These are phyloP conservation scores for Cyberlindnera veronae DNA, from an alignment of 805 yeast genomes.

Conservation along the genomic window DNA sequence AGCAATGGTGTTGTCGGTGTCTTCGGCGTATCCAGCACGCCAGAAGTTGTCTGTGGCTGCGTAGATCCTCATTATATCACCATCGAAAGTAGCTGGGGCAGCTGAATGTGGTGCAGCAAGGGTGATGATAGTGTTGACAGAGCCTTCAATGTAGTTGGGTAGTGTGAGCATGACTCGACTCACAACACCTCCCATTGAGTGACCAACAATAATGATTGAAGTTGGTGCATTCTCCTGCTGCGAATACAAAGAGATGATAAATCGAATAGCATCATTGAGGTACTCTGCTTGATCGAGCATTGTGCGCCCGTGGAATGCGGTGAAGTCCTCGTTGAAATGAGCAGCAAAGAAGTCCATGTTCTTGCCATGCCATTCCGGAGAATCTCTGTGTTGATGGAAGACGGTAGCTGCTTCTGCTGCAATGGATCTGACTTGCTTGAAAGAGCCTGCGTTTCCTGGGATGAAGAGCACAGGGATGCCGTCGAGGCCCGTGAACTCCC, in stretches of 20 bases:
- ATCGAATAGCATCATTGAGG: slow-evolving; percentile 79
- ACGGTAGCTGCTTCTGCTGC: slow-evolving; percentile 74
- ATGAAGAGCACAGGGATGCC: slow-evolving; percentile 91
- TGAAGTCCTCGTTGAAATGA: slow-evolving; percentile 92
- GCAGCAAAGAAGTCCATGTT: slow-evolving; percentile 85
- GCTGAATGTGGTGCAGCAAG: slow-evolving; percentile 90
- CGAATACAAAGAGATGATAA: slow-evolving; percentile 66
- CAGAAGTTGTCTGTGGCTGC: slow-evolving; percentile 75
- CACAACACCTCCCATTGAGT: slow-evolving; percentile 98
- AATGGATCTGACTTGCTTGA: slow-evolving; percentile 83
- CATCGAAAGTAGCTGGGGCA: slow-evolving; percentile 91
- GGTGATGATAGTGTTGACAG: slow-evolving; percentile 82
- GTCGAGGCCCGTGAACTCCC: slow-evolving; percentile 30
- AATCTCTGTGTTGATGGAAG: slow-evolving; percentile 34
- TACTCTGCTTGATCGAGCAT: slow-evolving; percentile 92
- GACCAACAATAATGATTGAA: slow-evolving; percentile 80
- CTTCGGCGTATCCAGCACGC: slow-evolving; percentile 58
- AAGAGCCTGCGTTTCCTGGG: slow-evolving; percentile 98
- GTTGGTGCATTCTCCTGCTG: slow-evolving; percentile 40
- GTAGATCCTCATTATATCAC: slow-evolving; percentile 75
- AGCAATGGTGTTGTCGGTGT: slow-evolving; percentile 43
- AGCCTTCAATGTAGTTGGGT: slow-evolving; percentile 65
- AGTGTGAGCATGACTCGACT: slow-evolving; percentile 80
- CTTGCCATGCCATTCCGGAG: slow-evolving; percentile 25
- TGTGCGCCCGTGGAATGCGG: slow-evolving; percentile 95